phyloP scores from a whole-genome alignment of 768 basidiomycete genomes.

The Boletus vinaceobasis region DNA sequence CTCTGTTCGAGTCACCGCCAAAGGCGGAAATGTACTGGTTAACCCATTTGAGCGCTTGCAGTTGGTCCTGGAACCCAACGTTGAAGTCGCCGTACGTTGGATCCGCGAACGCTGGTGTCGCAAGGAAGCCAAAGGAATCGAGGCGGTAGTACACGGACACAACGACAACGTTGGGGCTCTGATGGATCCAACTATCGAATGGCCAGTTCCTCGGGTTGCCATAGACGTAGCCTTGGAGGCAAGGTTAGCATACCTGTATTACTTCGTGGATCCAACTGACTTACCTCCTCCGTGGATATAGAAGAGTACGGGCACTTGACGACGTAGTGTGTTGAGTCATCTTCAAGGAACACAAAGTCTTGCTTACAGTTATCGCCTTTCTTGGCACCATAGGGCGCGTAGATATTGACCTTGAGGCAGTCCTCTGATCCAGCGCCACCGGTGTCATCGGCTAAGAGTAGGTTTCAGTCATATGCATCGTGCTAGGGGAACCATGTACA shows the following conservation, averaged over 20 bases:
- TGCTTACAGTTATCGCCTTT: conserved; percentile 45
- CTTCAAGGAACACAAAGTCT: background rate
- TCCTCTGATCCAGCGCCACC: conserved; percentile 67
- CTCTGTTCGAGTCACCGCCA: conserved; percentile 36
- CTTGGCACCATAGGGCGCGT: conserved; percentile 49
- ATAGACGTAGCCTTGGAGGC: conserved; percentile 27
- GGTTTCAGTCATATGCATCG: background rate
- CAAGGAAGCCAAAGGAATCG: conserved; percentile 60
- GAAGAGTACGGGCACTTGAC: conserved; percentile 37
- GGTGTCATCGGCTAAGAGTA: conserved; percentile 43
- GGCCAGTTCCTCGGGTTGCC: conserved; percentile 67
- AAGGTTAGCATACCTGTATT: background rate
- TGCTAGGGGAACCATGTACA: background rate
- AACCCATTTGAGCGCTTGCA: conserved; percentile 39
- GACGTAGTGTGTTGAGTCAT: background rate
- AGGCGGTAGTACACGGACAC: conserved; percentile 68
- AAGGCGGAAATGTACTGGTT: conserved; percentile 36
- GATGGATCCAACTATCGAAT: conserved; percentile 62
- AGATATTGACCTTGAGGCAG: conserved; percentile 65
- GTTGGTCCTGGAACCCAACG: conserved; percentile 55
- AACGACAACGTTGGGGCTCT: conserved; percentile 58
- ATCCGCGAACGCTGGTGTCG: conserved; percentile 44
- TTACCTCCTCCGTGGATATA: conserved; percentile 41
- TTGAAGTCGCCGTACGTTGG: conserved; percentile 46
- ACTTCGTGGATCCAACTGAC: background rate